Conservation (phyloP, 371 early-diverging fungal genomes). For the Apophysomyces sp. region DNA sequence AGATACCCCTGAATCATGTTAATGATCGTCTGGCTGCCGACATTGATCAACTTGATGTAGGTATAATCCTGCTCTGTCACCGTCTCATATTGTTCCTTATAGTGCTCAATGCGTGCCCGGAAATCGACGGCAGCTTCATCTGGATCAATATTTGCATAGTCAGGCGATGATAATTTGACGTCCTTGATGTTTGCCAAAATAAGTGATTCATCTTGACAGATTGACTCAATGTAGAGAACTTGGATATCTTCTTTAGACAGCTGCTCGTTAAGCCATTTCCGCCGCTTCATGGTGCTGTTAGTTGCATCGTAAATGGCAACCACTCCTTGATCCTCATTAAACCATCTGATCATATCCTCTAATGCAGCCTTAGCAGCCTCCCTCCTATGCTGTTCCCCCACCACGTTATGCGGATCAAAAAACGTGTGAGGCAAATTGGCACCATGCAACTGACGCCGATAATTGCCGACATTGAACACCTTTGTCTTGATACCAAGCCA, state of each 20-base stretch:
- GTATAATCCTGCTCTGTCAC: slow-evolving; percentile 73
- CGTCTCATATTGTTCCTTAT: slow-evolving; percentile 86
- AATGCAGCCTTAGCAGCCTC: slow-evolving; percentile 85
- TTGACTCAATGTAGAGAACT: slow-evolving; percentile 93
- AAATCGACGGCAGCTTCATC: slow-evolving; percentile 88
- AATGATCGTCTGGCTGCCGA: slow-evolving; percentile 16
- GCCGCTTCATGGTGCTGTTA: slow-evolving; percentile 84
- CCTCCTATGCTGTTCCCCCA: slow-evolving; percentile 68
- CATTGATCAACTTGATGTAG: slow-evolving; percentile 92
- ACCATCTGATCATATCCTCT: slow-evolving; percentile 90
- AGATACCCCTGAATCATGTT: slow-evolving; percentile 75
- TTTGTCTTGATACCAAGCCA: slow-evolving; percentile 94
- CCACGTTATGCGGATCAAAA: slow-evolving; percentile 85
- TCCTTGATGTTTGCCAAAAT: slow-evolving; percentile 88
- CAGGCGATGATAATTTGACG: slow-evolving; percentile 91
- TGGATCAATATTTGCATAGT: slow-evolving; percentile 79
- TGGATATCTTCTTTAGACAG: slow-evolving; percentile 73
- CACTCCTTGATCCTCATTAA: slow-evolving; percentile 70
- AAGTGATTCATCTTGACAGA: slow-evolving; percentile 87
- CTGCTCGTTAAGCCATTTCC: slow-evolving; percentile 66
- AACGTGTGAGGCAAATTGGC: slow-evolving; percentile 81
- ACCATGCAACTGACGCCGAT: slow-evolving; percentile 85
- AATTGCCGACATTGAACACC: slow-evolving; percentile 94
- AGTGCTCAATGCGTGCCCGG: slow-evolving; percentile 84
- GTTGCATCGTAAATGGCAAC: slow-evolving; percentile 97